Conservation (phyloP, 2,329 filamentous ascomycete species). For the Aspergillus persii region DNA sequence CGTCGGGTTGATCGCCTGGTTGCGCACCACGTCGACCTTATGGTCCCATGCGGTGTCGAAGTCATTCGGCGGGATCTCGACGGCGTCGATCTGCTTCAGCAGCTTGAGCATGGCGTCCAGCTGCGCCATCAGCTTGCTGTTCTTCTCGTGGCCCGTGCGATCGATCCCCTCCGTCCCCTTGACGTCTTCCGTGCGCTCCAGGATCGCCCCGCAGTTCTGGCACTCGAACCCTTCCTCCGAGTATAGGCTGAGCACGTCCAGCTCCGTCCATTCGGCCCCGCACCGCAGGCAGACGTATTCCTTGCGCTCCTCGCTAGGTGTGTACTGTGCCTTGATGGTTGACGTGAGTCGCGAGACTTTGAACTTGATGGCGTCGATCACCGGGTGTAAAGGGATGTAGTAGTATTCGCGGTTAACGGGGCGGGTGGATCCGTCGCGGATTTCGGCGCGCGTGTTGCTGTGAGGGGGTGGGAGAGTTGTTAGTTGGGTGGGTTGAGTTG, state of each 20-base stretch:
- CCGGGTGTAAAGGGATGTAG: conserved; percentile 91
- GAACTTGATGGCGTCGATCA: conserved; percentile 96
- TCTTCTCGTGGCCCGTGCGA: conserved; percentile 50
- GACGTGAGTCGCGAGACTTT: conserved; percentile 85
- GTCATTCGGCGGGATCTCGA: conserved; percentile 49
- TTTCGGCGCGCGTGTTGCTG: conserved; percentile 71
- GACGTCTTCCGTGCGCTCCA: conserved; percentile 46
- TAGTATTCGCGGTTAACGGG: conserved; percentile 90
- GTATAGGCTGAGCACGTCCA: conserved; percentile 81
- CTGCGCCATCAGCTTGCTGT: conserved; percentile 49
- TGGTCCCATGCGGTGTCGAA: conserved; percentile 50
- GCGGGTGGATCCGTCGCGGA: conserved; percentile 76
- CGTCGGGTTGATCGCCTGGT: conserved; percentile 42
- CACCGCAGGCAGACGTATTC: conserved; percentile 85
- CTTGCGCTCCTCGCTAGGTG: conserved; percentile 80
- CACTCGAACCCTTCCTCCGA: conserved; percentile 72
- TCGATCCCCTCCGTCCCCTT: conserved; percentile 44
- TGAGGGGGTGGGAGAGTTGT: not conserved
- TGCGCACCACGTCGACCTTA: conserved; percentile 46
- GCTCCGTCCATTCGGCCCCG: conserved; percentile 79
- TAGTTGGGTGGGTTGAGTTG: not conserved
- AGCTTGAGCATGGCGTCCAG: conserved; percentile 47
- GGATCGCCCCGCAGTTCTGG: conserved; percentile 64
- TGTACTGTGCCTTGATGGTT: conserved; percentile 78
- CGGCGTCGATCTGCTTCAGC: conserved; percentile 48